Evolutionary conservation across 2,329 filamentous ascomycete species (phyloP).

Genomic region (Aspergillus sp.): DNA sequence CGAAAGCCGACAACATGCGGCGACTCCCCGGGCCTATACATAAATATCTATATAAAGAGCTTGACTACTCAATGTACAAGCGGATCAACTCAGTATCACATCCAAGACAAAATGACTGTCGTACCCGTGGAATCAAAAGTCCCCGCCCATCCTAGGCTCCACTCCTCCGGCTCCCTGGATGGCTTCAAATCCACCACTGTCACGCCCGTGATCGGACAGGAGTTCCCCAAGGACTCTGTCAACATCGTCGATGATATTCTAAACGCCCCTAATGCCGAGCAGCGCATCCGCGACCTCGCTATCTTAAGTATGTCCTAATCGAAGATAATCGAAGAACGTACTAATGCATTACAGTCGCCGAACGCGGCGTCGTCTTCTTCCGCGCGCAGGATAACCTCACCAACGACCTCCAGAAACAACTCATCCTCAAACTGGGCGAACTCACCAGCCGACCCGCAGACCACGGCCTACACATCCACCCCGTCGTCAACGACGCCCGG

Average conservation of each 20-base stretch:
- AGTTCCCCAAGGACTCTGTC: constrained; percentile 35
- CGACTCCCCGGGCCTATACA: not conserved
- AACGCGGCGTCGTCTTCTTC: constrained; percentile 70
- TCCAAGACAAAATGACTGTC: not conserved
- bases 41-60: not conserved
- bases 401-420: constrained; percentile 65
- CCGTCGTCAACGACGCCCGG: constrained; percentile 55
- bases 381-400: constrained; percentile 61
- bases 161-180: constrained; percentile 16
- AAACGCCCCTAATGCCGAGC: constrained; percentile 61
- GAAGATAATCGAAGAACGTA: not conserved
- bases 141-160: constrained; percentile 5
- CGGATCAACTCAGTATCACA: not conserved
- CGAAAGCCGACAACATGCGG: constrained; percentile 6
- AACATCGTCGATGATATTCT: constrained; percentile 55
- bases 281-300: constrained; percentile 64
- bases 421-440: constrained; percentile 61
- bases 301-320: constrained; percentile 57
- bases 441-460: constrained; percentile 59
- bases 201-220: constrained; percentile 44
- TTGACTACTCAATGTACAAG: not conserved
- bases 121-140: not conserved
- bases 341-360: constrained; percentile 54
- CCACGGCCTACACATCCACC: constrained; percentile 62
- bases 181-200: constrained; percentile 13